Conservation (phyloP, 257 asterid genomes). For the Plantago elongata region DNA sequence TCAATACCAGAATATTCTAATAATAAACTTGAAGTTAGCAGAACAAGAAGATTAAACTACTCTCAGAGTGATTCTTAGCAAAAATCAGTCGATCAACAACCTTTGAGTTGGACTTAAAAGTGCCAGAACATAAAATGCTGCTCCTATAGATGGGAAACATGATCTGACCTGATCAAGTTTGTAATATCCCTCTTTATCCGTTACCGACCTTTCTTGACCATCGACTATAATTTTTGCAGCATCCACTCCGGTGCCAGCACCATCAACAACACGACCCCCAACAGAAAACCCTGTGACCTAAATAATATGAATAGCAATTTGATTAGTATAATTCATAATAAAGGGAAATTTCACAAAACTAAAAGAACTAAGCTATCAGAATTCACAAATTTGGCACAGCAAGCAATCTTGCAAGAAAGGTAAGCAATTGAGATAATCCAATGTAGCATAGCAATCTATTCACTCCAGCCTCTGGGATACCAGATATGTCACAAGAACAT, state of each 20-base stretch:
- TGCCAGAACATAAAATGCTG: too few species aligned
- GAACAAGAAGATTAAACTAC: too few species aligned
- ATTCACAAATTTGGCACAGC: neutral
- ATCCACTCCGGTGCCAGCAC: slow-evolving; percentile 67
- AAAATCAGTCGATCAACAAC: too few species aligned
- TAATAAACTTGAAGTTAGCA: too few species aligned
- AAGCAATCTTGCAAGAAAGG: slow-evolving; percentile 11
- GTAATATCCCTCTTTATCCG: slow-evolving; percentile 84
- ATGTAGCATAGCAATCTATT: too few species aligned
- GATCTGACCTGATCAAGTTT: slow-evolving; percentile 90
- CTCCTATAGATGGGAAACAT: slow-evolving; percentile 3
- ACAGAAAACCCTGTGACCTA: slow-evolving; percentile 98
- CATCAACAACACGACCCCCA: slow-evolving; percentile 97
- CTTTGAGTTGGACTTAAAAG: too few species aligned
- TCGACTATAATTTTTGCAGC: slow-evolving; percentile 68
- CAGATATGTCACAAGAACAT: slow-evolving; percentile 7
- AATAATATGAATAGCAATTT: slow-evolving; percentile 20
- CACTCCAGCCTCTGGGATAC: neutral
- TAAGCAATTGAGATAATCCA: neutral
- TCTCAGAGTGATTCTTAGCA: too few species aligned
- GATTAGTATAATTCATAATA: neutral
- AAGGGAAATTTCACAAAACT: too few species aligned
- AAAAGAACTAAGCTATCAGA: too few species aligned
- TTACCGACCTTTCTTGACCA: slow-evolving; percentile 73
- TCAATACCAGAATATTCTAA: too few species aligned